Evolutionary conservation across 2,329 filamentous ascomycete genomes (phyloP).

Genomic region (Colletotrichum kahawae): DNA sequence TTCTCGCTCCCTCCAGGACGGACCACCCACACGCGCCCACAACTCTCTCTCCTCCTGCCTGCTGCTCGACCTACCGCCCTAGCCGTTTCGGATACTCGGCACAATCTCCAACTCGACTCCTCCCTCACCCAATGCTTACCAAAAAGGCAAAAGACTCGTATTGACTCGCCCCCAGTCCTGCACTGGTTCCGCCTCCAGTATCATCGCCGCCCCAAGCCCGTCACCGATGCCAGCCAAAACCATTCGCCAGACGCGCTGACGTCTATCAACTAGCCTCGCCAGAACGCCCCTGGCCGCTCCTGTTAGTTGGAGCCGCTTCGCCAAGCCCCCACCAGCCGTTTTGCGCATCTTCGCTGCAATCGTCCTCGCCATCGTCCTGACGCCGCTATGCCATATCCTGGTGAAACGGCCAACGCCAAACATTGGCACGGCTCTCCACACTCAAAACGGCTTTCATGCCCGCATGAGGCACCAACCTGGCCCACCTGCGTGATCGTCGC

Average conservation of each 20-base stretch:
- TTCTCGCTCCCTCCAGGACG: not conserved
- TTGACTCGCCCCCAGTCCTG: not conserved
- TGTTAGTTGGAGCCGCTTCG: not conserved
- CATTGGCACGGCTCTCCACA: slow-evolving; percentile 11
- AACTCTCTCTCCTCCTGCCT: not conserved
- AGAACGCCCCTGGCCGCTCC: not conserved
- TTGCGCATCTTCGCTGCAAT: not conserved
- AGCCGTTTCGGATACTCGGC: slow-evolving; percentile 12
- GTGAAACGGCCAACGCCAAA: slow-evolving; percentile 14
- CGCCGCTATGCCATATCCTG: slow-evolving; percentile 5
- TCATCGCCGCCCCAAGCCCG: slow-evolving; percentile 9
- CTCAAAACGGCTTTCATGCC: slow-evolving; percentile 13
- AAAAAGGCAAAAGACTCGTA: not conserved
- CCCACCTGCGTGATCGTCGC: slow-evolving; percentile 20
- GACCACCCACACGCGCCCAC: not conserved
- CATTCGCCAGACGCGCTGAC: not conserved
- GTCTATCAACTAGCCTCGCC: not conserved
- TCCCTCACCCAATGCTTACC: not conserved
- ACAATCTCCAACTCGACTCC: not conserved
- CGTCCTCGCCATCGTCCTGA: not conserved
- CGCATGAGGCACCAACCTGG: slow-evolving; percentile 11
- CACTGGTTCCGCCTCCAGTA: slow-evolving; percentile 16
- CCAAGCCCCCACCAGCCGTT: not conserved
- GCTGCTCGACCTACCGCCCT: not conserved
- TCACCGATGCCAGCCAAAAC: not conserved